Conservation (phyloP, 176 grass and related monocot genomes). For the Bromus sterilis region DNA sequence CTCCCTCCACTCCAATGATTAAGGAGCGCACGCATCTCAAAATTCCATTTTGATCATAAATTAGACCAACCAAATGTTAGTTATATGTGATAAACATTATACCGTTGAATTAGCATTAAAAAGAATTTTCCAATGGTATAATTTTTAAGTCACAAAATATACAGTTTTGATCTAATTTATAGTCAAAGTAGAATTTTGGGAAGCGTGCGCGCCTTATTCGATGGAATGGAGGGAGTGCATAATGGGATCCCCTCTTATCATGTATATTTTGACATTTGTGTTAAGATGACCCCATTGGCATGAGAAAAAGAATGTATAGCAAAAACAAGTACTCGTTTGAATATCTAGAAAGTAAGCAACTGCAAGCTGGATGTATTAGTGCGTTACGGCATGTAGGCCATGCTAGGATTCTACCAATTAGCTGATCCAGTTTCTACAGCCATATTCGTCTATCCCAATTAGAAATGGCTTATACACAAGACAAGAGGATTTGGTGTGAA, state of each 20-base stretch:
- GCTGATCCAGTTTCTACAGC: neutral
- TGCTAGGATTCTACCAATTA: neutral
- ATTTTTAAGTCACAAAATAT: no score
- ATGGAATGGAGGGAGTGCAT: no score
- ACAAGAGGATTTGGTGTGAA: conserved; percentile 2
- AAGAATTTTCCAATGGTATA: no score
- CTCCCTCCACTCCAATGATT: no score
- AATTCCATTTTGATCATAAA: no score
- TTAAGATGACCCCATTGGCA: neutral
- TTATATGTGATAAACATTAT: no score
- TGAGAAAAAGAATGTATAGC: neutral
- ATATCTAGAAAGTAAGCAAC: neutral
- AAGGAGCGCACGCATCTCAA: no score
- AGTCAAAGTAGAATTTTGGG: no score
- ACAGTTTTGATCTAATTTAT: no score
- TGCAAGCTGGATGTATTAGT: neutral
- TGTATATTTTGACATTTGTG: neutral
- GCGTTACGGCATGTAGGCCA: neutral
- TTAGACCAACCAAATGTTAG: no score
- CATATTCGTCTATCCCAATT: conserved; percentile 1
- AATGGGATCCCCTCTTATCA: neutral
- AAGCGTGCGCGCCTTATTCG: no score
- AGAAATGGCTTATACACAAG: neutral
- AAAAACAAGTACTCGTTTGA: neutral
- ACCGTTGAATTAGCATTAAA: no score